Conservation (phyloP, 2,329 filamentous ascomycete genomes). For the Ampelomyces quisqualis region DNA sequence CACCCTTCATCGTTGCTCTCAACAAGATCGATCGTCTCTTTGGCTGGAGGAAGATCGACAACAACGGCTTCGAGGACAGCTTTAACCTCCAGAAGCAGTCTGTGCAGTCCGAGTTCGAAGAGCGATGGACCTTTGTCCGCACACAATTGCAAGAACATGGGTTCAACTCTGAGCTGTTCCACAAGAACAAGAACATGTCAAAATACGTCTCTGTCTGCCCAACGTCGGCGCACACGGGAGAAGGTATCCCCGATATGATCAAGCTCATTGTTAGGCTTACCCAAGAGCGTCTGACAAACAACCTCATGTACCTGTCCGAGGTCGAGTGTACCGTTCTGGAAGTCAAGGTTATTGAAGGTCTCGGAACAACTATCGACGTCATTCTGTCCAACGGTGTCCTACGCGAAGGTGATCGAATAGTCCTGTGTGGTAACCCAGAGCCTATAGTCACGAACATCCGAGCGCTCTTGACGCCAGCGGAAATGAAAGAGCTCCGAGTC, state of each 20-base stretch:
- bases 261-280: conserved; percentile 91
- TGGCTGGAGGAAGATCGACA: conserved; percentile 97
- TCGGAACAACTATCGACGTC: conserved; percentile 98
- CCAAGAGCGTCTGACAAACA: conserved; percentile 95
- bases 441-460: conserved; percentile 93
- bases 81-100: conserved; percentile 86
- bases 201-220: conserved; percentile 93
- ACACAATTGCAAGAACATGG: conserved; percentile 92
- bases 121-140: conserved; percentile 87
- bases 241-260: conserved; percentile 98
- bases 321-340: conserved; percentile 97
- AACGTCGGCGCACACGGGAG: conserved; percentile 96
- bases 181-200: conserved; percentile 97
- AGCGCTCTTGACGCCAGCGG: conserved; percentile 88
- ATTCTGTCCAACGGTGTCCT: conserved; percentile 94
- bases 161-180: conserved; percentile 96
- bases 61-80: conserved; percentile 97
- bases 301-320: conserved; percentile 97
- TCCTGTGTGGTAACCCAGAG: conserved; percentile 94
- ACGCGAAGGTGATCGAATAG: conserved; percentile 89
- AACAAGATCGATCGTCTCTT: conserved; percentile 99
- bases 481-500: conserved; percentile 88
- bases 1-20: conserved; percentile 95
- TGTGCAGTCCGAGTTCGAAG: conserved; percentile 91
- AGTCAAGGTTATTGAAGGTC: conserved; percentile 98